phyloP scores from a whole-genome alignment of 306 rosid genomes.

The Albizia julibrissin region DNA sequence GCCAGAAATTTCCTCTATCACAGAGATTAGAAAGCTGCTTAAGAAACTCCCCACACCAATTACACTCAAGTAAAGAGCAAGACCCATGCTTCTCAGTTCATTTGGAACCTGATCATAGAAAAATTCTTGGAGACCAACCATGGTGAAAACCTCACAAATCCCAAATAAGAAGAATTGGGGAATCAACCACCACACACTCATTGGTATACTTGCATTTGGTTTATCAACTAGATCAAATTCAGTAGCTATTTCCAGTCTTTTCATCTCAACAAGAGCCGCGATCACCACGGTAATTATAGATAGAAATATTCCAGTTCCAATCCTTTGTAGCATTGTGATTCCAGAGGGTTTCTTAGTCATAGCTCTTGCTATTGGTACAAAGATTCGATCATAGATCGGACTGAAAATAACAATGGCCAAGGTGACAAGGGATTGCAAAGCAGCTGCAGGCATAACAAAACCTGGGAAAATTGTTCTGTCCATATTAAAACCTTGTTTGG shows the following conservation, averaged over 20 bases:
- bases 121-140: conserved; percentile 15
- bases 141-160: conserved; percentile 2
- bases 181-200: conserved; percentile 15
- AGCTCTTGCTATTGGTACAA: not conserved
- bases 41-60: conserved; percentile 61
- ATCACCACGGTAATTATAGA: conserved; percentile 46
- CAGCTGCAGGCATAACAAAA: not conserved
- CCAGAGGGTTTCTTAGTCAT: conserved; percentile 23
- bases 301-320: conserved; percentile 27
- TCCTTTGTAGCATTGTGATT: conserved; percentile 1
- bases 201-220: conserved; percentile 42
- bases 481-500: not conserved
- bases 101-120: conserved; percentile 10
- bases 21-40: conserved; percentile 48
- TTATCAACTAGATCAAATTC: conserved; percentile 49
- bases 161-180: conserved; percentile 9
- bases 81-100: conserved; percentile 49
- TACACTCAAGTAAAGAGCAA: conserved; percentile 56
- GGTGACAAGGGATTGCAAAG: not conserved
- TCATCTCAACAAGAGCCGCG: conserved; percentile 48
- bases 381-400: not conserved
- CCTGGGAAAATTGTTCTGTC: not conserved
- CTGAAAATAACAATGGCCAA: not conserved
- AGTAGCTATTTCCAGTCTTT: conserved; percentile 47
- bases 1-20: not conserved